Evolutionary conservation across 306 rosid species (phyloP), one percentile per base, ranked within the genome.

Genomic region (Cucurbita ficifolia): DNA sequence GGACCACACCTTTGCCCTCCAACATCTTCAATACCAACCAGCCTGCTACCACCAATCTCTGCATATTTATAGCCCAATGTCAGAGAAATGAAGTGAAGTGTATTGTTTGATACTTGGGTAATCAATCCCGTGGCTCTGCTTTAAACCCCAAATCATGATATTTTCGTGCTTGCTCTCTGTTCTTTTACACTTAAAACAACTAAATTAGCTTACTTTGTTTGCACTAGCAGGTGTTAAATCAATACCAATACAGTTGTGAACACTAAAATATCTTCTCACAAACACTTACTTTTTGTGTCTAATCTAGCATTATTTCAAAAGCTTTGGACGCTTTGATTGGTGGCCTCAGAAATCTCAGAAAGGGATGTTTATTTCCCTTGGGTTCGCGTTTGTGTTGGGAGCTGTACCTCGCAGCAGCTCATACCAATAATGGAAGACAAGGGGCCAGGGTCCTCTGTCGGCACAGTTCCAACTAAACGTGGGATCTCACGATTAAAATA

Each of bases 1-100:
- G 81, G 80, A 87, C 85, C 76, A 81, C 87, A 17, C 80, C 89
- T 83, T 87, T 90, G 79, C 90, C 92, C 76, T 90, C 92, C 87
- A 88, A 72, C 92, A 88, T 90, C 76, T 82, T 83, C 21, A 43
- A 46, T 48, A 46, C 73, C 1, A 46, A 69, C 10, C 38, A 68
- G 73, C 73, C 54, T 67, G 54, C 55, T 8, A 67, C 7, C 39
- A 22, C 19, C 6, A 48, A 46, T 13, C 22, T 9, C 73, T 69
- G 57, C 73, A 24, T 46, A 69, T 69, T 45, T 69, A 69, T 69
- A 69, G 22, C 42, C 7, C 6, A 65, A 21, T 21, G 11, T 65
- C 36, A 65, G 39, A 29, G 72, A 65, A 43, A 10, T 65, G 11
- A 43, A 43, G n/a, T 65, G 7, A 43, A 68, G 22, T 21, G 40